Conservation (phyloP, 306 rosid genomes). For the Ormosia semicastrata region DNA sequence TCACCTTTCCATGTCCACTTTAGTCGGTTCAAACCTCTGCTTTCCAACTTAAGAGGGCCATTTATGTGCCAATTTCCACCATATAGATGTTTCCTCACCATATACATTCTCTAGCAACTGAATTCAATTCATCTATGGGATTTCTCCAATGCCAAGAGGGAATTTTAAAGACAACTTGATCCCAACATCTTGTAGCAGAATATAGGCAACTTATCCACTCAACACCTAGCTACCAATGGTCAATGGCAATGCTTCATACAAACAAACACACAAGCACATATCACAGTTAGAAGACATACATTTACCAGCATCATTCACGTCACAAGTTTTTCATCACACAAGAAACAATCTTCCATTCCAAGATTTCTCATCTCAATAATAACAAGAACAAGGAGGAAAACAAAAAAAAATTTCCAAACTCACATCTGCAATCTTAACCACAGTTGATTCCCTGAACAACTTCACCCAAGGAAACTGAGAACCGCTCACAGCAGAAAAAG, state of each 20-base stretch:
- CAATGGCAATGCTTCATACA: neutral
- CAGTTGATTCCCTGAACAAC: conserved; percentile 71
- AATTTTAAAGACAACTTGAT: neutral
- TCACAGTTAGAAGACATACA: conserved; percentile 6
- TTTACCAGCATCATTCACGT: neutral
- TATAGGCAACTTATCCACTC: neutral
- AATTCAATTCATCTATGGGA: neutral
- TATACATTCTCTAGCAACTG: neutral
- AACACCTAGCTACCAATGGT: neutral
- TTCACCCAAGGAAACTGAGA: conserved; percentile 97
- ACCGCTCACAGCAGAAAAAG: conserved; percentile 71
- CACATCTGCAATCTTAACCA: conserved; percentile 83
- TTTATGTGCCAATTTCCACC: neutral
- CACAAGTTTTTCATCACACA: neutral
- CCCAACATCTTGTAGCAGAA: neutral
- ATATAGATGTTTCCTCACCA: neutral
- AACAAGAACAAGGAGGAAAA: neutral
- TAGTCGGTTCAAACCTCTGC: neutral
- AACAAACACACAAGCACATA: neutral
- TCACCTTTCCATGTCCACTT: neutral
- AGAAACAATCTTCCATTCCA: neutral
- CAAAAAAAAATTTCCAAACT: conserved; percentile 33
- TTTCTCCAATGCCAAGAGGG: neutral
- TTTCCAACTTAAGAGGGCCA: neutral
- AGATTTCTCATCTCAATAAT: neutral